Conservation (phyloP, 768 basidiomycete genomes). For the Tulasnella calospora region DNA sequence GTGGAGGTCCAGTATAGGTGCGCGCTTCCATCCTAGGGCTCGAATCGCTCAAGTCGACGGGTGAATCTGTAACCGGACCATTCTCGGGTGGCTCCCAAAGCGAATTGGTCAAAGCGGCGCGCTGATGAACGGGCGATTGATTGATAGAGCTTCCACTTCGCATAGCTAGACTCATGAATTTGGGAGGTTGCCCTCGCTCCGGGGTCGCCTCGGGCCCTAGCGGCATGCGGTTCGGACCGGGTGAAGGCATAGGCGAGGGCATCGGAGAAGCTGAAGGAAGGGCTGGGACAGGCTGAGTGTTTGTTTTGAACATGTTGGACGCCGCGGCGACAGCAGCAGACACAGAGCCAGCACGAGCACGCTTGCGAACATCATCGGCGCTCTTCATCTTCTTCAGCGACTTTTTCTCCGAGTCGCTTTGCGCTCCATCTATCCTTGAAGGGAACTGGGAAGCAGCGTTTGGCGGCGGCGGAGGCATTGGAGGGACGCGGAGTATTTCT, state of each 20-base stretch:
- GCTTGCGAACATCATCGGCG: constrained; percentile 29
- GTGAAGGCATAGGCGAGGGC: constrained; percentile 11
- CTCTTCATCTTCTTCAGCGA: constrained; percentile 30
- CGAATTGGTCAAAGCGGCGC: background rate
- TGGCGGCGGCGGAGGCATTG: constrained; percentile 4
- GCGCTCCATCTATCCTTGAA: background rate
- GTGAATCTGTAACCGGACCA: background rate
- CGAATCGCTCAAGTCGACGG: background rate
- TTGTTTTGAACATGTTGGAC: constrained; percentile 1
- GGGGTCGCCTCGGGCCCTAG: background rate
- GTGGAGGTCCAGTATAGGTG: constrained; percentile 1
- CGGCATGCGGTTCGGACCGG: background rate
- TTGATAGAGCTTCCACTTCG: background rate
- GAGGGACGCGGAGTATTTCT: background rate
- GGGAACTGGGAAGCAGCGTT: background rate
- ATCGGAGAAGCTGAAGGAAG: constrained; percentile 9
- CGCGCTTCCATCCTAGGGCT: background rate
- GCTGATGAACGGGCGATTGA: background rate
- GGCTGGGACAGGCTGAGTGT: background rate
- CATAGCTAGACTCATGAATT: constrained; percentile 18
- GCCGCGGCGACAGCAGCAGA: constrained; percentile 21
- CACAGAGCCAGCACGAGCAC: constrained; percentile 18
- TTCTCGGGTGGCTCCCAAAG: background rate
- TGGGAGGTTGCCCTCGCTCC: background rate
- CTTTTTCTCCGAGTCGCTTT: constrained; percentile 6